A percentile compares a stretch with the other conserved stretches of the same genome.
Conservation (phyloP, 1,284 basidiomycete species). For the Inonotus obliquus region DNA sequence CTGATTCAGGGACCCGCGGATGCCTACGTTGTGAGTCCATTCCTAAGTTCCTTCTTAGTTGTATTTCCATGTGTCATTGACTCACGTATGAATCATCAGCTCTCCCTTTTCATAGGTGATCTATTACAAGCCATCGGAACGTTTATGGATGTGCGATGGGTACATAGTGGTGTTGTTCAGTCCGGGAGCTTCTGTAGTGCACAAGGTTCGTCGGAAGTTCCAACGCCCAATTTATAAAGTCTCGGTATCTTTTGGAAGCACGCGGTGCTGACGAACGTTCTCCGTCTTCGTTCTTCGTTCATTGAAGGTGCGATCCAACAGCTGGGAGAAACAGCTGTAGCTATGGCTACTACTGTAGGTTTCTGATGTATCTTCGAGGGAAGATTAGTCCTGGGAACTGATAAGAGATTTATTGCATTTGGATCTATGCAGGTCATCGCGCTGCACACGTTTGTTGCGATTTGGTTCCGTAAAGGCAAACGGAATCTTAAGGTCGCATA, state of each 20-base stretch:
- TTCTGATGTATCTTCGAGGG: constrained; percentile 3
- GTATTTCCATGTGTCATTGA: not conserved
- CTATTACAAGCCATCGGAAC: constrained; percentile 33
- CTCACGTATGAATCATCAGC: constrained; percentile 21
- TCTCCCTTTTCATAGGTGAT: constrained; percentile 34
- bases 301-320: constrained; percentile 30
- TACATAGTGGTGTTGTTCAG: constrained; percentile 29
- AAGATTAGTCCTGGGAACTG: not conserved
- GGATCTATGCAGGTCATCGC: constrained; percentile 29
- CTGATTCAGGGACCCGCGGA: constrained; percentile 35
- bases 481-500: constrained; percentile 24
- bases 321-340: constrained; percentile 35
- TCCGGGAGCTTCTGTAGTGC: constrained; percentile 31
- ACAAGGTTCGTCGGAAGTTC: constrained; percentile 26
- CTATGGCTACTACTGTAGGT: constrained; percentile 36
- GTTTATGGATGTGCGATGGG: constrained; percentile 33
- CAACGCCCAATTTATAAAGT: too few species aligned
- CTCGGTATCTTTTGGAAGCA: not conserved
- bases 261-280: constrained; percentile 20
- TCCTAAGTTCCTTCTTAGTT: not conserved
- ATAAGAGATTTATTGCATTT: too few species aligned
- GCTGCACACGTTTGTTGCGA: constrained; percentile 33
- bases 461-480: constrained; percentile 32
- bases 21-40: constrained; percentile 31
- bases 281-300: not conserved